A percentile compares a stretch with the other conserved stretches of the same genome.
Conservation (phyloP, 257 asterid genomes). For the Gardenia jasminoides region DNA sequence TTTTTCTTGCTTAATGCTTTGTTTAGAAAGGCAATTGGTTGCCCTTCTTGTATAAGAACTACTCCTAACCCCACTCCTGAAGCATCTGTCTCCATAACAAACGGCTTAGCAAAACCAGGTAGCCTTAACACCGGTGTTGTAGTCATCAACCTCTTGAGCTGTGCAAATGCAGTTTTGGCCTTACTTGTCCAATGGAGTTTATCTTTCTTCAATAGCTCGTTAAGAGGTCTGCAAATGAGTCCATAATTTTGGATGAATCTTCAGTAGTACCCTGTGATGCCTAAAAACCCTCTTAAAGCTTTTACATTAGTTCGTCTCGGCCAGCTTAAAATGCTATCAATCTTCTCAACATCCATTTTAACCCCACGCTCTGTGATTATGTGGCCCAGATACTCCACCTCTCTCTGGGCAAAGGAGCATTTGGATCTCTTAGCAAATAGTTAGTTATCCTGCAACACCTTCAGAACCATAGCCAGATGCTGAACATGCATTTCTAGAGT, state of each 20-base stretch:
- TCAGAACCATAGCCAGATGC: not conserved
- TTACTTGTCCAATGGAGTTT: not conserved
- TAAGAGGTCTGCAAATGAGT: not conserved
- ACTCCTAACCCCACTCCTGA: not conserved
- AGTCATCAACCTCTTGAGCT: not conserved
- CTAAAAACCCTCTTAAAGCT: not conserved
- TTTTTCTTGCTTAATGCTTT: too few relatives aligned
- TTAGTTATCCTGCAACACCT: too few relatives aligned
- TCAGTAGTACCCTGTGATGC: not conserved
- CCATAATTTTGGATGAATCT: not conserved
- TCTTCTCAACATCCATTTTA: not conserved
- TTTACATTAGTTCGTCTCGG: too few relatives aligned
- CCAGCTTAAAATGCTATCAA: not conserved
- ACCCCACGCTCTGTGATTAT: not conserved
- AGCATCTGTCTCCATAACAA: not conserved
- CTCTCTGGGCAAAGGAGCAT: not conserved
- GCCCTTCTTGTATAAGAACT: too few relatives aligned
- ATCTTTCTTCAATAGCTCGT: not conserved
- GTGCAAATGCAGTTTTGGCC: not conserved
- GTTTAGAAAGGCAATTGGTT: too few relatives aligned
- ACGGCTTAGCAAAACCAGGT: not conserved
- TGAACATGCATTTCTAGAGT: not conserved
- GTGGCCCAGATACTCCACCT: not conserved
- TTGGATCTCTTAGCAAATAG: not conserved
- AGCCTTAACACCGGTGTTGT: not conserved